Conservation (phyloP, 2,329 filamentous ascomycete species). For the Fusarium falciforme region DNA sequence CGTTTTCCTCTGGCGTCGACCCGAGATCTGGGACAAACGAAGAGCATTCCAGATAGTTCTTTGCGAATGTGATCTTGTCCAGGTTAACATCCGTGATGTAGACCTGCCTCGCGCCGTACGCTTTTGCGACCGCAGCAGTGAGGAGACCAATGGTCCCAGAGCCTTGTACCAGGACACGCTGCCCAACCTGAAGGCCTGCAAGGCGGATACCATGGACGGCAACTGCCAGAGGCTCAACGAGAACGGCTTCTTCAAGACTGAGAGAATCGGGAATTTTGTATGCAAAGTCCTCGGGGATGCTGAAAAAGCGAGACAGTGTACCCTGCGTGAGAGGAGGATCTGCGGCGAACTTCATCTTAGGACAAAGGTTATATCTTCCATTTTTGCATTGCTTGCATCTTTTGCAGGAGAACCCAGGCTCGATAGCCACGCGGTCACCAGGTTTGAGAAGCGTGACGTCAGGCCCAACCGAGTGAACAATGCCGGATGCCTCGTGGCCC, state of each 20-base stretch:
- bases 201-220: slow-evolving; percentile 86
- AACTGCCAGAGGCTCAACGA: slow-evolving; percentile 88
- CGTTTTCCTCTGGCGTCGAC: slow-evolving; percentile 19
- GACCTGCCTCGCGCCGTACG: slow-evolving; percentile 78
- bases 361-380: slow-evolving; percentile 90
- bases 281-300: slow-evolving; percentile 87
- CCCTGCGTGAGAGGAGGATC: slow-evolving; percentile 88
- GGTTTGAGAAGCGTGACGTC: slow-evolving; percentile 70
- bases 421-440: slow-evolving; percentile 90
- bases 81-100: slow-evolving; percentile 34
- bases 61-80: slow-evolving; percentile 34
- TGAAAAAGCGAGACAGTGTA: slow-evolving; percentile 87
- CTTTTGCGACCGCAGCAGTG: slow-evolving; percentile 84
- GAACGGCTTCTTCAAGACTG: slow-evolving; percentile 83
- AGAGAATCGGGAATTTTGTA: slow-evolving; percentile 85
- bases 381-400: slow-evolving; percentile 80
- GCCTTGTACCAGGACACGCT: slow-evolving; percentile 86
- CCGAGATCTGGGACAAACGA: neutral
- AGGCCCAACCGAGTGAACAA: slow-evolving; percentile 76
- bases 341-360: slow-evolving; percentile 88
- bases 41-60: slow-evolving; percentile 13
- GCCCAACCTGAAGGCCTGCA: slow-evolving; percentile 76
- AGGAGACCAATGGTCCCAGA: slow-evolving; percentile 88
- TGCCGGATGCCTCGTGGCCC: slow-evolving; percentile 76
- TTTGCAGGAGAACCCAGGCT: slow-evolving; percentile 89